phyloP scores from a whole-genome alignment of 768 basidiomycete genomes.

The Symmetrospora coprosmae region DNA sequence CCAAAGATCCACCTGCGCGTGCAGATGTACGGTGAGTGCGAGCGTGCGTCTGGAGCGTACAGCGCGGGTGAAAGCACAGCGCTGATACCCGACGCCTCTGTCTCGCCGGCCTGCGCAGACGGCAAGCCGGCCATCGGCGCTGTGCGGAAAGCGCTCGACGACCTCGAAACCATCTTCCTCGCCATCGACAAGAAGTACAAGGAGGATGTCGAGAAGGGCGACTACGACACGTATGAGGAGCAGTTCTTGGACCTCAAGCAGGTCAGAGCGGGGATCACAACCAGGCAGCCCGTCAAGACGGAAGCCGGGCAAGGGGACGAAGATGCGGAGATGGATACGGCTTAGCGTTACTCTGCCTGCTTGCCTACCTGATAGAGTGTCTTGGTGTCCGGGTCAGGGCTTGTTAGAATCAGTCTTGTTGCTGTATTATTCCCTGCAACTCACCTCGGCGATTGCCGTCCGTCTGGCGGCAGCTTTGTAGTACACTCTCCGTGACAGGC shows the following conservation, averaged over 20 bases:
- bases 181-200: slow-evolving; percentile 27
- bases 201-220: slow-evolving; percentile 21
- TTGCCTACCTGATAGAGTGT: too few species aligned
- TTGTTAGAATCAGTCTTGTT: too few species aligned
- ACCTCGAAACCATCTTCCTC: slow-evolving; percentile 27
- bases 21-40: slow-evolving; percentile 87
- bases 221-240: slow-evolving; percentile 28
- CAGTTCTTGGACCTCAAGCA: slow-evolving; percentile 11
- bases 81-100: not conserved
- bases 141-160: slow-evolving; percentile 26
- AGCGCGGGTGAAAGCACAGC: not conserved
- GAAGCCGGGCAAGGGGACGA: too few species aligned
- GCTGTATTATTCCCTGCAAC: too few species aligned
- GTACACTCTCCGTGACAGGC: too few species aligned
- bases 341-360: too few species aligned
- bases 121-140: slow-evolving; percentile 52
- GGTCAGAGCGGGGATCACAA: too few species aligned
- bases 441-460: too few species aligned
- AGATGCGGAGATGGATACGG: too few species aligned
- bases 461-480: too few species aligned
- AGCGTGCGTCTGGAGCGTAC: not conserved
- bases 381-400: too few species aligned
- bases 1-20: slow-evolving; percentile 91
- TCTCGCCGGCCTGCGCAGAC: slow-evolving; percentile 43
- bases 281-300: too few species aligned